These are phyloP conservation scores for Seiridium unicorne DNA, from an alignment of 2,329 filamentous ascomycete genomes.

Conservation along the genomic window DNA sequence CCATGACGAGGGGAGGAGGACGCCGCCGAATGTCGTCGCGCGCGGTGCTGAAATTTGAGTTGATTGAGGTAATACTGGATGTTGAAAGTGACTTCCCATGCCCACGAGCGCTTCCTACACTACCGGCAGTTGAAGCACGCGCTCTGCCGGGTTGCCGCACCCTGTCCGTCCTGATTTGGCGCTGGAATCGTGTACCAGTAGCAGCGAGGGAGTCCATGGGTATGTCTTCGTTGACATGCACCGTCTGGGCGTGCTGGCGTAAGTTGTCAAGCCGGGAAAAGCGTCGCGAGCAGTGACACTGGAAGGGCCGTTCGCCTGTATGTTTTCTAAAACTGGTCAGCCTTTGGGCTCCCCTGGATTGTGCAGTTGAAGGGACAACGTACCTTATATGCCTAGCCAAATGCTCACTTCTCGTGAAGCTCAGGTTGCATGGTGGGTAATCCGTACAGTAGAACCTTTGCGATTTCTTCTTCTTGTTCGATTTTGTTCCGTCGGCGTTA, in stretches of 20 bases:
- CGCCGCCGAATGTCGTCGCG: constrained; percentile 63
- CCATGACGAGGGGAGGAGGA: constrained; percentile 82
- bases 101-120: constrained; percentile 69
- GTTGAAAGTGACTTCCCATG: constrained; percentile 85
- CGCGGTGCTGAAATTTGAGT: constrained; percentile 63
- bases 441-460: constrained; percentile 96
- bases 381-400: constrained; percentile 91
- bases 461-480: constrained; percentile 92
- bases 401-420: constrained; percentile 95
- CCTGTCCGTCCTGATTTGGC: constrained; percentile 85
- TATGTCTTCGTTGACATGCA: constrained; percentile 97
- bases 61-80: constrained; percentile 76
- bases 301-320: constrained; percentile 93
- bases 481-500: constrained; percentile 63
- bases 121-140: constrained; percentile 75
- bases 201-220: constrained; percentile 90
- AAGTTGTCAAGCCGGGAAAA: constrained; percentile 96
- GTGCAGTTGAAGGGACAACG: constrained; percentile 18
- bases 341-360: constrained; percentile 7
- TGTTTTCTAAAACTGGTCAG: constrained; percentile 68
- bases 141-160: constrained; percentile 74
- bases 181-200: constrained; percentile 86
- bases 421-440: constrained; percentile 88
- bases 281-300: constrained; percentile 81
- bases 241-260: constrained; percentile 94